Base-by-base conservation (phyloP, 2,329 filamentous ascomycete genomes). In the Diaporthe sp. region DNA sequence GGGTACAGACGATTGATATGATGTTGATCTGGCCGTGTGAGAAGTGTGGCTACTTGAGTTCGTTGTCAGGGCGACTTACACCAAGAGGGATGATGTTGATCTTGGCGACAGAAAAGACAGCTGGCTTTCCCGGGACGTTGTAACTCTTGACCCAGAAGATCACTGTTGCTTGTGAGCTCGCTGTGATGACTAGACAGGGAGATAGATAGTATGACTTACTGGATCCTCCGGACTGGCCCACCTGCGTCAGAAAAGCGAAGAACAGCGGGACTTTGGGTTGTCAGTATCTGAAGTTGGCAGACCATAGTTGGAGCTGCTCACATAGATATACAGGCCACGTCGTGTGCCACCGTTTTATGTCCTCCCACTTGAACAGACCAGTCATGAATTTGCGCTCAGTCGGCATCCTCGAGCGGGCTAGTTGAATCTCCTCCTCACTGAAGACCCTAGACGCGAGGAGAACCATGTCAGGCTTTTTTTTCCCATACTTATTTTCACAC, bases 241-340 rank as follows among this genome's bases (percentile, higher is more conserved):
- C 30, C 44, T 66, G 63, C 22, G 44, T 22, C 5, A 51, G 30
- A 8, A 66, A 66, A 4, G 44, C 44, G 15, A 66, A 66, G n/a
- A 66, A 66, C 13, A 51, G 2, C 22, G 63, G 63, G 32, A 66
- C 44, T 66, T n/a, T 1, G 9, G 2, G 22, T 10, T 17, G 44
- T 66, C 42, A 65, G 61, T 9, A 35, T 19, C 13, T 13, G 2
- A 50, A 8, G 1, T 3, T 2, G 3, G 6, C 2, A 35, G 2
- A 0, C 1, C 7, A n/a, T 22, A 19, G 7, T 27, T 7, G 22
- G 15, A 6, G 9, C 0, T 4, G 3, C 63, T 25, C 13, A 66
- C 63, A 81, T 4, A 81, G 70, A 35, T 79, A 81, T 1, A 79
- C 79, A 35, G 80, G 79, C 79, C 79, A 81, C 19, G 79, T 80